Conservation (phyloP, 1,284 basidiomycete species). For the Trichosporon ovoides region DNA sequence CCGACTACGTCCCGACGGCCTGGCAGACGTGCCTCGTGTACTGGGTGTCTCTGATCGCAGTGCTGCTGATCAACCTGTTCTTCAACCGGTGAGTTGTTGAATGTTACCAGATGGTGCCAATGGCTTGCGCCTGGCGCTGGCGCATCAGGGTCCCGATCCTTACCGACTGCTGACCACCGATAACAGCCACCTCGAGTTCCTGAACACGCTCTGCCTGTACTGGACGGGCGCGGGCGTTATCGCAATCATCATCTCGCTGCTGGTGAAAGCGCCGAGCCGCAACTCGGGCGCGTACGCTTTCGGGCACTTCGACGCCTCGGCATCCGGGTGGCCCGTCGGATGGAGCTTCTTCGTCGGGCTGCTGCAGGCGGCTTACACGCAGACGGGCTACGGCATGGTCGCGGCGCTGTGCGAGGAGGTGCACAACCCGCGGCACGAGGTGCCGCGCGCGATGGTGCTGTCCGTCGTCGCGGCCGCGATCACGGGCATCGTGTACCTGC, state of each 20-base stretch:
- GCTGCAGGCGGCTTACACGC: constrained; percentile 42
- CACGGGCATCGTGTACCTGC: constrained; percentile 50
- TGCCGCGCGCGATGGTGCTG: constrained; percentile 49
- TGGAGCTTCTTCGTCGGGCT: constrained; percentile 25
- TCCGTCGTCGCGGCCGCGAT: constrained; percentile 50
- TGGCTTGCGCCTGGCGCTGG: neutral
- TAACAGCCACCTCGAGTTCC: constrained; percentile 38
- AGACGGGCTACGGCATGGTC: constrained; percentile 49
- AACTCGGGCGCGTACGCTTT: constrained; percentile 49
- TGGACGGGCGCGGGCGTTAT: constrained; percentile 50
- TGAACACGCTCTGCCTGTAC: constrained; percentile 49
- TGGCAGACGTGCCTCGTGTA: constrained; percentile 50
- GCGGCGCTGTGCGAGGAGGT: constrained; percentile 49
- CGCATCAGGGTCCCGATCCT: neutral
- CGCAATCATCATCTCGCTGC: constrained; percentile 49
- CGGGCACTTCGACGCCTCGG: constrained; percentile 23
- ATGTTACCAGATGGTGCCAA: neutral
- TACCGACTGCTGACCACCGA: neutral
- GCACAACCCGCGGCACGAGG: constrained; percentile 44
- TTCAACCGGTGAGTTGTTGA: constrained; percentile 35
- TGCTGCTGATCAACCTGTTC: constrained; percentile 47
- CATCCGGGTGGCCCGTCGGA: constrained; percentile 16
- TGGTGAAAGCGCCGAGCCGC: constrained; percentile 47
- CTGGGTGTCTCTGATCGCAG: constrained; percentile 48
- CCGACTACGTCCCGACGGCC: constrained; percentile 46